A percentile compares a stretch with the other conserved stretches of the same genome.
Evolutionary conservation across 2,329 filamentous ascomycete species (phyloP).

Genomic region (Fusarium sp.): DNA sequence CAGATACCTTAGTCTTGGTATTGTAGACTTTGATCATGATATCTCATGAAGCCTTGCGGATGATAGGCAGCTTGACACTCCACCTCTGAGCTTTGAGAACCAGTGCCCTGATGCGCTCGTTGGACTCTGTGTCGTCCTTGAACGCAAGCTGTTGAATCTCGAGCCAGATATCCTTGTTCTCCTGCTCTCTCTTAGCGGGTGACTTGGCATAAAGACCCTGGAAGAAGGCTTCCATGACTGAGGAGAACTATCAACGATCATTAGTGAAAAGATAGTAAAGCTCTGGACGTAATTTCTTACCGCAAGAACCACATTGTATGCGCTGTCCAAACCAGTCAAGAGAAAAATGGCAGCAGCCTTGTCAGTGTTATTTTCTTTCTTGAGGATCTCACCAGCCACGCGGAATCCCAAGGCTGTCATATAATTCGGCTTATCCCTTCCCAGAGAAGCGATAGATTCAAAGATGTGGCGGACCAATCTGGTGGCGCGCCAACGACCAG

Average conservation of each 20-base stretch:
- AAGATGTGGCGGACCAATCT: neutral
- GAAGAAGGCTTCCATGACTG: conserved; percentile 13
- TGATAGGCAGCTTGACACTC: conserved; percentile 1
- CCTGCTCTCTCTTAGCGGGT: neutral
- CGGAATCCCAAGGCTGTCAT: neutral
- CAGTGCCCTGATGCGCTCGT: neutral
- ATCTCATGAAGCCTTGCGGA: conserved; percentile 1
- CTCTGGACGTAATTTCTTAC: neutral
- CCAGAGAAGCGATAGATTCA: too few species aligned
- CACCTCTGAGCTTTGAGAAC: conserved; percentile 2
- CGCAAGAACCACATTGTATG: conserved; percentile 8
- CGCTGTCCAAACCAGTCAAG: conserved; percentile 10
- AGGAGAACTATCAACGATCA: neutral
- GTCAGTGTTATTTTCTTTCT: neutral
- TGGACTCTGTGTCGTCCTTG: neutral
- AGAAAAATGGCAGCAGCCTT: conserved; percentile 15
- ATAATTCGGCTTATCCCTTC: neutral
- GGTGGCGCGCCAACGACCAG: conserved; percentile 11
- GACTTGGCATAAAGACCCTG: neutral
- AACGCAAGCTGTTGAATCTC: conserved; percentile 6
- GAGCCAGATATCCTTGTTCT: neutral
- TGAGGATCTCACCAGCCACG: conserved; percentile 2
- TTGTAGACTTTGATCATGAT: neutral
- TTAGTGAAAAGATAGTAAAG: neutral
- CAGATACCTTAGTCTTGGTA: neutral